A percentile compares a stretch with the other conserved stretches of the same genome.
These are phyloP conservation scores for Nannochloris sp. DNA, from an alignment of 139 green algal genomes.

Conservation along the genomic window DNA sequence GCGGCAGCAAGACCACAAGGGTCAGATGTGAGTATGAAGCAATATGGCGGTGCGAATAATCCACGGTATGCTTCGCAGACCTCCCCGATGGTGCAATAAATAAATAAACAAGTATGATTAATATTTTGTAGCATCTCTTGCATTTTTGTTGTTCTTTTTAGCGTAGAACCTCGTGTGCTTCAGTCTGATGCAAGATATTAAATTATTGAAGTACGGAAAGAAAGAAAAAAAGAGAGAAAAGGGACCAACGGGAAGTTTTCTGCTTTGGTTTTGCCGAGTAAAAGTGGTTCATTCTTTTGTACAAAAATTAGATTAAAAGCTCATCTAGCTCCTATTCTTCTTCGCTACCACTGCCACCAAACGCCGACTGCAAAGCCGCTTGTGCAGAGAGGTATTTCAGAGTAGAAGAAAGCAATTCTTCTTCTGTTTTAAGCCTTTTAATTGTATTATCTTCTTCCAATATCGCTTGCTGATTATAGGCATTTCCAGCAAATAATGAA, in stretches of 20 bases:
- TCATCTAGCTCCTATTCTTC: too few species aligned
- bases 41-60: background rate
- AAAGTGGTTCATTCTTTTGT: too few species aligned
- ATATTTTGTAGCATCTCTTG: background rate
- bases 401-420: slow-evolving; percentile 16
- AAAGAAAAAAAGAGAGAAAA: background rate
- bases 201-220: too few species aligned
- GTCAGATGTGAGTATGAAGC: background rate
- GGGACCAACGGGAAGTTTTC: too few species aligned
- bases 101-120: background rate
- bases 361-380: slow-evolving; percentile 18
- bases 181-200: too few species aligned
- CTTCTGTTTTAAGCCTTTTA: slow-evolving; percentile 16
- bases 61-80: background rate
- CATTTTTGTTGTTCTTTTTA: background rate
- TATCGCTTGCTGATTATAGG: slow-evolving; percentile 25
- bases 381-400: slow-evolving; percentile 24
- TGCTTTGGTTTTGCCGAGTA: too few species aligned
- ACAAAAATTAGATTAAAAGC: too few species aligned
- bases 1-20: background rate
- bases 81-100: background rate
- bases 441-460: slow-evolving; percentile 23
- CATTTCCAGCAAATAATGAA: slow-evolving; percentile 28
- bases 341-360: slow-evolving; percentile 2
- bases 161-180: too few species aligned